These are phyloP conservation scores for Panus rudis DNA, from an alignment of 768 basidiomycete species.

Conservation along the genomic window DNA sequence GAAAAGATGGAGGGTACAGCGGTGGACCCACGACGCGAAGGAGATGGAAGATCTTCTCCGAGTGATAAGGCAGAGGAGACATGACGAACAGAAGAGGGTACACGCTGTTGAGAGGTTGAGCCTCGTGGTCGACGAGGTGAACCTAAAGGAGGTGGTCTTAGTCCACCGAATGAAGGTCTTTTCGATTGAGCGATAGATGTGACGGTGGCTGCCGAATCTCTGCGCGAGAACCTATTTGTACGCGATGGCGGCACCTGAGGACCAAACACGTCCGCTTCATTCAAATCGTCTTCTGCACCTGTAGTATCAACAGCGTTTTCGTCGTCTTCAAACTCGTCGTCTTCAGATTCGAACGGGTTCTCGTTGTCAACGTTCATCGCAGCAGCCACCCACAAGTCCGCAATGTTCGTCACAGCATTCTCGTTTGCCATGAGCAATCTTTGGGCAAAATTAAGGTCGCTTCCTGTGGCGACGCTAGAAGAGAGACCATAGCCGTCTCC, in stretches of 20 bases:
- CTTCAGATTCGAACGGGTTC: conserved; percentile 55
- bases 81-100: conserved; percentile 6
- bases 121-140: conserved; percentile 27
- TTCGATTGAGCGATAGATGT: conserved; percentile 1
- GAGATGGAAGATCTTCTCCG: conserved; percentile 21
- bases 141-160: too few species aligned
- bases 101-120: conserved; percentile 23
- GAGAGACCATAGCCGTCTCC: conserved; percentile 29
- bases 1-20: conserved; percentile 72
- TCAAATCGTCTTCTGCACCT: conserved; percentile 22
- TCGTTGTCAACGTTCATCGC: conserved; percentile 94
- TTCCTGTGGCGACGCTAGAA: conserved; percentile 33
- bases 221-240: conserved; percentile 16
- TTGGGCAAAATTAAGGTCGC: conserved; percentile 82
- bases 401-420: conserved; percentile 88
- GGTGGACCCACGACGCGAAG: conserved; percentile 49
- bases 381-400: conserved; percentile 95
- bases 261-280: conserved; percentile 17
- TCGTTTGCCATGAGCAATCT: conserved; percentile 89
- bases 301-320: conserved; percentile 24
- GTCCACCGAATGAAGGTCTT: too few species aligned
- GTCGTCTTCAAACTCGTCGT: conserved; percentile 30
- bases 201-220: conserved; percentile 7
- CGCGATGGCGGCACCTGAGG: conserved; percentile 2
- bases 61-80: conserved; percentile 9